Conservation (phyloP, 768 basidiomycete species). For the Russula abietina region DNA sequence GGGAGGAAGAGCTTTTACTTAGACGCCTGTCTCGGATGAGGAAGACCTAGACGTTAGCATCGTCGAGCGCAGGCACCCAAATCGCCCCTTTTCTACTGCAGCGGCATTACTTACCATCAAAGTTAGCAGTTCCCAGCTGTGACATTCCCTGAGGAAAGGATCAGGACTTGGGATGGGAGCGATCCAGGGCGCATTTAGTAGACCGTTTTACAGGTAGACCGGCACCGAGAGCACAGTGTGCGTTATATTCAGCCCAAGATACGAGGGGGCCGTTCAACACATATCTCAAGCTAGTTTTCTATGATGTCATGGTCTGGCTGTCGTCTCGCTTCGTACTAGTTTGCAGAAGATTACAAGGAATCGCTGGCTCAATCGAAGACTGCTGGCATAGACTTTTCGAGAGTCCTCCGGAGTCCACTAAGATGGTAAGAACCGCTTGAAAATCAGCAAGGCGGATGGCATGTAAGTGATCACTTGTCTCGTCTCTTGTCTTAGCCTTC, state of each 20-base stretch:
- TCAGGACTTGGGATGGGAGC: neutral
- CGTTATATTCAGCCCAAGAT: slow-evolving; percentile 12
- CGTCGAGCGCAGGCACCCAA: slow-evolving; percentile 36
- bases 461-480: too few relatives aligned
- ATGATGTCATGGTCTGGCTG: neutral
- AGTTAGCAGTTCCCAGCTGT: slow-evolving; percentile 6
- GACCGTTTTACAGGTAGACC: neutral
- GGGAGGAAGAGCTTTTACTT: slow-evolving; percentile 3
- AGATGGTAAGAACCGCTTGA: neutral
- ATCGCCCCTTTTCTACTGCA: slow-evolving; percentile 14
- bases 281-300: slow-evolving; percentile 11
- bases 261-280: slow-evolving; percentile 14
- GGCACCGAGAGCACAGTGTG: slow-evolving; percentile 2
- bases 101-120: slow-evolving; percentile 10
- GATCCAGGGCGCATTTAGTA: slow-evolving; percentile 9
- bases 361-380: slow-evolving; percentile 14
- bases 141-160: slow-evolving; percentile 14
- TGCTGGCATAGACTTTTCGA: slow-evolving; percentile 17
- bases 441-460: too few relatives aligned
- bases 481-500: too few relatives aligned
- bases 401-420: too few relatives aligned
- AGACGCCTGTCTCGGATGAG: slow-evolving; percentile 33
- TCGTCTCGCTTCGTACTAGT: neutral
- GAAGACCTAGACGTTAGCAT: too few relatives aligned
- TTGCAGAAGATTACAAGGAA: slow-evolving; percentile 2